phyloP scores from a whole-genome alignment of 306 rosid genomes.

The Begonia peltatifolia region DNA sequence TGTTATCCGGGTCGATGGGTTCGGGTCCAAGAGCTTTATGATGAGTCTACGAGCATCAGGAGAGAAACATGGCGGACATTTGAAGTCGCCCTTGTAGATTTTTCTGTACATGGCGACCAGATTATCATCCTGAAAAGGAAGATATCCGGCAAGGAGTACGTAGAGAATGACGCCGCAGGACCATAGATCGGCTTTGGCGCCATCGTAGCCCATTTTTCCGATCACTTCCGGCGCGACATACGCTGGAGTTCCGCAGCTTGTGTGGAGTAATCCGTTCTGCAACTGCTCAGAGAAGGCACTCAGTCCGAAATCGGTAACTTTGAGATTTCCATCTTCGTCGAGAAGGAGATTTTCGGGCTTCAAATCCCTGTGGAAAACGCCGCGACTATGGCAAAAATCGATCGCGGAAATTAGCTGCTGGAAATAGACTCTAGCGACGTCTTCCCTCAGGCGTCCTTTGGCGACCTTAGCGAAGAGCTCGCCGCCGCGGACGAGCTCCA shows the following conservation, averaged over 20 bases:
- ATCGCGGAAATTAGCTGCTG: conserved; percentile 88
- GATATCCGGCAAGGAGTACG: conserved; percentile 78
- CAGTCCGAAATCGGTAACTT: conserved; percentile 84
- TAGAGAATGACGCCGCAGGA: conserved; percentile 88
- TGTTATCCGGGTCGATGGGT: conserved; percentile 41
- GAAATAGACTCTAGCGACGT: conserved; percentile 58
- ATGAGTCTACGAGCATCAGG: conserved; percentile 47
- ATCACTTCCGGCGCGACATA: conserved; percentile 90
- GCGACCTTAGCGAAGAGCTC: conserved; percentile 79
- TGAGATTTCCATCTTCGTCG: conserved; percentile 60
- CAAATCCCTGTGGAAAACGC: conserved; percentile 86
- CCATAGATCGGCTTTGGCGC: conserved; percentile 90
- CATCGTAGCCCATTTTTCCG: conserved; percentile 82
- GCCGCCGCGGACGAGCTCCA: conserved; percentile 95
- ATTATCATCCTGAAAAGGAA: conserved; percentile 87
- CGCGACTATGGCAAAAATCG: conserved; percentile 92
- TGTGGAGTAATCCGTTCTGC: conserved; percentile 67
- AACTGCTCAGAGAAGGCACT: conserved; percentile 60
- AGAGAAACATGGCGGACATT: conserved; percentile 89
- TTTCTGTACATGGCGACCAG: conserved; percentile 68
- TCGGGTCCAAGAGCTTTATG: conserved; percentile 71
- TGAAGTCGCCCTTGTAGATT: conserved; percentile 82
- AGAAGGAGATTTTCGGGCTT: conserved; percentile 57
- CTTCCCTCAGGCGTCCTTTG: conserved; percentile 56
- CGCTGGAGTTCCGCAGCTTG: conserved; percentile 94